A percentile compares a stretch with the other conserved stretches of the same genome.
These are phyloP conservation scores for Stereocaulon alpinum DNA, from an alignment of 495 filamentous ascomycete species.

Conservation along the genomic window DNA sequence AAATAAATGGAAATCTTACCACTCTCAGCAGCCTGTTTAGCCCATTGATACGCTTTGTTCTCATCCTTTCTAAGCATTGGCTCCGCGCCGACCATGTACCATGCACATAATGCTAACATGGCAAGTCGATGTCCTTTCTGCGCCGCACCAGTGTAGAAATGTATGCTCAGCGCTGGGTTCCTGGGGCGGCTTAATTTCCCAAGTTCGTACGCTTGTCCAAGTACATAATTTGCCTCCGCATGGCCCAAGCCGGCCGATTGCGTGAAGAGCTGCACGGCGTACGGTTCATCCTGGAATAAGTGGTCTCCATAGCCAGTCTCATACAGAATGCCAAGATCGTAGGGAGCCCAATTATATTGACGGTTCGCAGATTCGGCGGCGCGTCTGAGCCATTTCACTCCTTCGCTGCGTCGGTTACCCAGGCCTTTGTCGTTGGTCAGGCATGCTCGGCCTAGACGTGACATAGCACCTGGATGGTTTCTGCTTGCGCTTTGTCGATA, in stretches of 20 bases:
- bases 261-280: conserved; percentile 90
- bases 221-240: conserved; percentile 65
- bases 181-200: conserved; percentile 79
- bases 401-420: conserved; percentile 74
- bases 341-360: conserved; percentile 89
- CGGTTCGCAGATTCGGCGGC: conserved; percentile 78
- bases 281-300: conserved; percentile 78
- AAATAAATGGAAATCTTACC: too few species aligned
- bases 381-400: conserved; percentile 92
- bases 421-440: conserved; percentile 77
- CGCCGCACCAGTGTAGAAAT: conserved; percentile 92
- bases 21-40: conserved; percentile 65
- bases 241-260: conserved; percentile 90
- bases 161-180: conserved; percentile 87
- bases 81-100: conserved; percentile 94
- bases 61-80: conserved; percentile 91
- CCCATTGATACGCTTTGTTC: conserved; percentile 95
- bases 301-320: conserved; percentile 85
- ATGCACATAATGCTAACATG: conserved; percentile 99
- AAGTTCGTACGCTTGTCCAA: conserved; percentile 95
- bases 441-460: conserved; percentile 82
- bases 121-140: conserved; percentile 71
- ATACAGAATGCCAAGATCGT: conserved; percentile 79
- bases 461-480: conserved; percentile 90
- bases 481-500: conserved; percentile 83